Evolutionary conservation across 768 basidiomycete species (phyloP).

Genomic region (Agrocybe praecox): DNA sequence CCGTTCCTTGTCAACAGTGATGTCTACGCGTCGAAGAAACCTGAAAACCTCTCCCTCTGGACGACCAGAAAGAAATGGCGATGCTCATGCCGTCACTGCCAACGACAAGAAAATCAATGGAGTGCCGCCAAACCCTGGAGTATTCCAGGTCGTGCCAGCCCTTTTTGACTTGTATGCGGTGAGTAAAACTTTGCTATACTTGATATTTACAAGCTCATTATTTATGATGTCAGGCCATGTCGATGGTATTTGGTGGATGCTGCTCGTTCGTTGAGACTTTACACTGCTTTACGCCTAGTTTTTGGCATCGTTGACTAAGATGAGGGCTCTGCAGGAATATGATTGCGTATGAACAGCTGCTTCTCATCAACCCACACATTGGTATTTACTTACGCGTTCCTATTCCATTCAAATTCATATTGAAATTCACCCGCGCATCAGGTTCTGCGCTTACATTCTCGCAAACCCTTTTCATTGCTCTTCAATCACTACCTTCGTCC

Average conservation of each 20-base stretch:
- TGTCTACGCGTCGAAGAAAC: constrained; percentile 22
- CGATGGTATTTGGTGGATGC: constrained; percentile 80
- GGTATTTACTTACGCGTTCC: constrained; percentile 42
- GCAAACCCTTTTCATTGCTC: constrained; percentile 79
- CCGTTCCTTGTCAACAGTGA: constrained; percentile 4
- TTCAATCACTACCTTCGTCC: constrained; percentile 68
- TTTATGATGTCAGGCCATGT: constrained; percentile 39
- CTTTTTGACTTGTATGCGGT: constrained; percentile 41
- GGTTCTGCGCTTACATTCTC: constrained; percentile 84
- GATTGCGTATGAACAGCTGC: constrained; percentile 74
- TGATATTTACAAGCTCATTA: background rate
- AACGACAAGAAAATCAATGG: constrained; percentile 4
- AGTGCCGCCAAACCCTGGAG: background rate
- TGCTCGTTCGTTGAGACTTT: constrained; percentile 58
- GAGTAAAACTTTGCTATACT: constrained; percentile 3
- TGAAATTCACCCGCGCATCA: constrained; percentile 20
- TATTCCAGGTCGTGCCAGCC: constrained; percentile 28
- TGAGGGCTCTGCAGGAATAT: constrained; percentile 59
- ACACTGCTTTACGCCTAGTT: background rate
- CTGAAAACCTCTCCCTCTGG: constrained; percentile 2
- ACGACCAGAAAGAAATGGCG: background rate
- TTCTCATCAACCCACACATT: constrained; percentile 67
- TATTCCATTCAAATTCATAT: background rate
- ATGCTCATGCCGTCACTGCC: background rate
- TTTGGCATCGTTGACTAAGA: background rate